phyloP scores from a whole-genome alignment of 1,284 basidiomycete genomes.

The Apiotrichum porosum region DNA sequence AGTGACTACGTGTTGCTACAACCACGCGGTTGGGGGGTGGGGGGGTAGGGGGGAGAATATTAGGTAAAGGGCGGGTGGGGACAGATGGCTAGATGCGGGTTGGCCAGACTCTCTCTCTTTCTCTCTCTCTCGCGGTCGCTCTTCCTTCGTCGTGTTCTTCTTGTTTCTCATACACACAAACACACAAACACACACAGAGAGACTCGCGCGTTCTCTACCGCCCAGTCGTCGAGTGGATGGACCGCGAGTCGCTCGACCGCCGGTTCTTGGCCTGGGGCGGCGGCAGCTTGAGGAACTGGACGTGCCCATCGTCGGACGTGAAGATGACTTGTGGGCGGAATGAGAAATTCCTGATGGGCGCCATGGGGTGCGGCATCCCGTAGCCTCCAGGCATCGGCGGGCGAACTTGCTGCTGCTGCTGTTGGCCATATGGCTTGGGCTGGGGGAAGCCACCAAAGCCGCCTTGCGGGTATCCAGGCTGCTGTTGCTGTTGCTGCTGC shows the following conservation, averaged over 20 bases:
- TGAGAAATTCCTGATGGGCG: conserved; percentile 24
- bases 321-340: conserved; percentile 46
- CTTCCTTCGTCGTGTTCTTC: too few species aligned
- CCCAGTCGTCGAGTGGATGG: not conserved
- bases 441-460: conserved; percentile 1
- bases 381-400: conserved; percentile 3
- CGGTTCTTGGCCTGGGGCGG: conserved; percentile 5
- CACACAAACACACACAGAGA: too few species aligned
- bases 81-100: too few species aligned
- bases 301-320: conserved; percentile 46
- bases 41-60: not conserved
- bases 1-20: conserved; percentile 6
- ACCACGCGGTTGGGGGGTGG: not conserved
- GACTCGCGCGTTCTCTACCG: not conserved
- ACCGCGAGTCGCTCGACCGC: conserved; percentile 8
- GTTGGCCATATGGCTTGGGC: conserved; percentile 8
- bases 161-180: too few species aligned
- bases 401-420: conserved; percentile 1
- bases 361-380: conserved; percentile 10
- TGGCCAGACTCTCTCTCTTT: too few species aligned
- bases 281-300: conserved; percentile 47
- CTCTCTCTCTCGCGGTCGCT: too few species aligned
- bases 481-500: conserved; percentile 1
- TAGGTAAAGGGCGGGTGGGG: not conserved
- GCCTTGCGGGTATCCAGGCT: not conserved